Evolutionary conservation across 805 yeast species (phyloP).

Genomic region (Hanseniaspora meyeri): DNA sequence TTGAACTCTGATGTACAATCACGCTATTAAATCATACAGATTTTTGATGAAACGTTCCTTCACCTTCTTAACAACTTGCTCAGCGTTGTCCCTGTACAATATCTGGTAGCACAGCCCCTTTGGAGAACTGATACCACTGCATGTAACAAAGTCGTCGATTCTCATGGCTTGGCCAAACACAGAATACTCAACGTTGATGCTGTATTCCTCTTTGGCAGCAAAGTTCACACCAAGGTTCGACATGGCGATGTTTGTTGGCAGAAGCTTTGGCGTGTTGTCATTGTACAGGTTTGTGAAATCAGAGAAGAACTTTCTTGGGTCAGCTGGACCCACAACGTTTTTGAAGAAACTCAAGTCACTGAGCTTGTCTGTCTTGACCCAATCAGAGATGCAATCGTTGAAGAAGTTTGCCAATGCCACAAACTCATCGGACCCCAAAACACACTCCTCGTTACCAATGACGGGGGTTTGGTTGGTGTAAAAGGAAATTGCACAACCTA

Average conservation of each 20-base stretch:
- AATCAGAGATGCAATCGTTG: neutral
- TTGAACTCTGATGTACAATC: no score
- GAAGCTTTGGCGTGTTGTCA: neutral
- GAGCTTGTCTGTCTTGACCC: neutral
- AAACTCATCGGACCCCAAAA: neutral
- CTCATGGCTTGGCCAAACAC: conserved; percentile 9
- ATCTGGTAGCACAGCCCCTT: neutral
- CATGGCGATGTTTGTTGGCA: neutral
- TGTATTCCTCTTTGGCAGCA: neutral
- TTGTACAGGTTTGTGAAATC: neutral
- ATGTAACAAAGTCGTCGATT: conserved; percentile 1
- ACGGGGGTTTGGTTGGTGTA: neutral
- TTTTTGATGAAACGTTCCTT: neutral
- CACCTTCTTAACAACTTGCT: neutral
- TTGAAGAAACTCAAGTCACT: neutral
- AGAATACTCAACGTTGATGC: neutral
- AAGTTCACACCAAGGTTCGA: conserved; percentile 7
- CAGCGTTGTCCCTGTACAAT: neutral
- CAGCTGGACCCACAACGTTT: neutral
- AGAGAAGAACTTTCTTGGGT: neutral
- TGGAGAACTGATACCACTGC: neutral
- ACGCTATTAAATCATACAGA: neutral
- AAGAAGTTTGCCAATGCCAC: neutral
- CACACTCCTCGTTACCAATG: neutral
- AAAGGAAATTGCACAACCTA: conserved; percentile 2